Base-by-base conservation (phyloP, 2,329 filamentous ascomycete genomes). In the Trichoderma harzianum region DNA sequence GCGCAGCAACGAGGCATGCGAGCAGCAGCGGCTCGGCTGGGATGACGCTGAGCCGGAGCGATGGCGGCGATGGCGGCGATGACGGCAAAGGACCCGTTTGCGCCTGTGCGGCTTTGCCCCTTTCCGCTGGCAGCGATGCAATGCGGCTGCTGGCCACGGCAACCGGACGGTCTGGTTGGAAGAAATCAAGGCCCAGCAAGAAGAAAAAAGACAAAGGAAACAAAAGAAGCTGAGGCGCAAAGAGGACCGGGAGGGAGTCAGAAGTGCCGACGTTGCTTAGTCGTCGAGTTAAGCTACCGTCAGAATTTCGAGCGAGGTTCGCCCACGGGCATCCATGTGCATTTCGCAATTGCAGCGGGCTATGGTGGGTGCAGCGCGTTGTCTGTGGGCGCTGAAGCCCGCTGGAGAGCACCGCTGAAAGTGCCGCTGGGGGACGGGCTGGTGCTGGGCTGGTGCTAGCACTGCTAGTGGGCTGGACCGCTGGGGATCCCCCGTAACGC, bases 1-100 rank as follows among this genome's bases (percentile, higher is more conserved):
- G 77, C 76, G 77, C 79, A 80, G 74, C 78, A 78, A 80, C 79
- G 77, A 78, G 76, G 79, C 78, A 80, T 79, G 77, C 78, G 76
- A 78, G 73, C 75, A 72, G 74, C 73, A 73, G 30, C 55, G 76
- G 73, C 76, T 75, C 73, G 72, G 60, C 66, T 51, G 69, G 69
- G 69, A 69, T 47, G 60, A 63, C 32, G 51, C 67, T 36, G 34
- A 36, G 34, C 60, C 36, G 36, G 36, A 43, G 66, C 34, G 34
- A 36, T 36, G 34, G 34, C 34, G 72, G 69, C 32, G 32, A 34
- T 34, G 32, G 11, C 32, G 72, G 69, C 58, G 67, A 32, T 60
- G 67, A 58, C 57, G n/a, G 66, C 53, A 39, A 65, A 65, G 51
- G 36, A 14, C 47, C 24, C 34, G 32, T 43, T 32, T 64, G 58